phyloP scores from a whole-genome alignment of 78 protist genomes.

The Dictyostelium brefeldianum region DNA sequence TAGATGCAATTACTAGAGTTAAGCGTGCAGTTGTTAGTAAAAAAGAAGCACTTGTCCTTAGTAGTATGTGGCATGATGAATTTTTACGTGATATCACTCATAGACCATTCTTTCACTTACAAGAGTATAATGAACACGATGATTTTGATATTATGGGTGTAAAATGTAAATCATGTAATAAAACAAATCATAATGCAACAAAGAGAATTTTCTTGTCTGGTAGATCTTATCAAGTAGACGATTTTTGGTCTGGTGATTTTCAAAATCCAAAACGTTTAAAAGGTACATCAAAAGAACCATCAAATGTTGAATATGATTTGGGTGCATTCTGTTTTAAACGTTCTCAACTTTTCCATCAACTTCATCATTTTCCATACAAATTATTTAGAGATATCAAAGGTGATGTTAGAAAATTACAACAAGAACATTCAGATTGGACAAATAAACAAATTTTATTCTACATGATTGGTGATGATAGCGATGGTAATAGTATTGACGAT shows the following conservation, averaged over 20 bases:
- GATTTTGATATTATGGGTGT: neutral
- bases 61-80: constrained; percentile 57
- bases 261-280: constrained; percentile 14
- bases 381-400: constrained; percentile 22
- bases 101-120: constrained; percentile 4
- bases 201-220: neutral
- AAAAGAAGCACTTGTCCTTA: constrained; percentile 44
- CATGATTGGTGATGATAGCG: neutral
- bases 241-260: constrained; percentile 65
- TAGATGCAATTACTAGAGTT: constrained; percentile 20
- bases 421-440: constrained; percentile 4
- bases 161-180: constrained; percentile 62
- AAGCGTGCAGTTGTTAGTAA: neutral
- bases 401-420: constrained; percentile 11
- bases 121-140: neutral
- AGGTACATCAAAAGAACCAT: neutral
- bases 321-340: constrained; percentile 60
- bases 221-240: constrained; percentile 42
- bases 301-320: constrained; percentile 21
- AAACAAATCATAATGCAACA: constrained; percentile 14
- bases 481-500: no score
- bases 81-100: constrained; percentile 4
- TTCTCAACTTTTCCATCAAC: constrained; percentile 43
- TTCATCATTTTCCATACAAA: constrained; percentile 62
- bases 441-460: constrained; percentile 3